phyloP scores from a whole-genome alignment of 192 early-diverging fungal genomes.

The Coemansia sp. region DNA sequence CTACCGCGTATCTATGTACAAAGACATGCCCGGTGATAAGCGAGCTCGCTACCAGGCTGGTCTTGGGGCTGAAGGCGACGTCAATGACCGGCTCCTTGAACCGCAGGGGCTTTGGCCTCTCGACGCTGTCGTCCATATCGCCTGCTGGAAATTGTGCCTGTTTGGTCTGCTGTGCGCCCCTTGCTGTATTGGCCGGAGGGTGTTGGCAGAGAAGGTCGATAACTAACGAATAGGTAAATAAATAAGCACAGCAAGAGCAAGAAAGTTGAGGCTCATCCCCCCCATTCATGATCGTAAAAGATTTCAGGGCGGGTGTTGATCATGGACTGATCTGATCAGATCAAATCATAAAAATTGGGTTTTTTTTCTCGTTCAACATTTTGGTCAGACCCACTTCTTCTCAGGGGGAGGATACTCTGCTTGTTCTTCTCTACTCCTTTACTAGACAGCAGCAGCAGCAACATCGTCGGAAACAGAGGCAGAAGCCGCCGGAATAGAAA shows the following conservation, averaged over 20 bases:
- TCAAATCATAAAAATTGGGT: too few relatives aligned
- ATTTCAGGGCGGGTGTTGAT: too few relatives aligned
- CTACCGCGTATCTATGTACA: conserved; percentile 44
- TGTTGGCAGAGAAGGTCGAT: neutral
- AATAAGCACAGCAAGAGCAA: too few relatives aligned
- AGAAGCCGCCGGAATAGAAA: conserved; percentile 6
- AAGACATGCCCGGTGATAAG: conserved; percentile 57
- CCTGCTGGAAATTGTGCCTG: neutral
- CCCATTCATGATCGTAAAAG: too few relatives aligned
- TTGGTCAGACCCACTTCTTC: too few relatives aligned
- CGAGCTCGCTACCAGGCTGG: conserved; percentile 50
- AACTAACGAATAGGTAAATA: neutral
- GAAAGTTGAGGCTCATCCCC: too few relatives aligned
- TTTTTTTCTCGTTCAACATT: too few relatives aligned
- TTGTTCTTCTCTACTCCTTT: neutral
- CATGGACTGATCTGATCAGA: too few relatives aligned
- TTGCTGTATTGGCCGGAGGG: neutral
- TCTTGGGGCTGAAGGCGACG: conserved; percentile 47
- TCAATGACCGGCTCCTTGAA: conserved; percentile 57
- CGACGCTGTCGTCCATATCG: conserved; percentile 48
- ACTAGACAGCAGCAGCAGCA: neutral
- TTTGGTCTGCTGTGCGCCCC: neutral
- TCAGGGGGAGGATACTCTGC: neutral
- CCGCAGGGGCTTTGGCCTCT: conserved; percentile 51
- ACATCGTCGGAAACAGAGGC: neutral